A percentile compares a stretch with the other conserved stretches of the same genome.
Conservation (phyloP, 495 filamentous ascomycete species). For the Chaetomidium leptoderma region DNA sequence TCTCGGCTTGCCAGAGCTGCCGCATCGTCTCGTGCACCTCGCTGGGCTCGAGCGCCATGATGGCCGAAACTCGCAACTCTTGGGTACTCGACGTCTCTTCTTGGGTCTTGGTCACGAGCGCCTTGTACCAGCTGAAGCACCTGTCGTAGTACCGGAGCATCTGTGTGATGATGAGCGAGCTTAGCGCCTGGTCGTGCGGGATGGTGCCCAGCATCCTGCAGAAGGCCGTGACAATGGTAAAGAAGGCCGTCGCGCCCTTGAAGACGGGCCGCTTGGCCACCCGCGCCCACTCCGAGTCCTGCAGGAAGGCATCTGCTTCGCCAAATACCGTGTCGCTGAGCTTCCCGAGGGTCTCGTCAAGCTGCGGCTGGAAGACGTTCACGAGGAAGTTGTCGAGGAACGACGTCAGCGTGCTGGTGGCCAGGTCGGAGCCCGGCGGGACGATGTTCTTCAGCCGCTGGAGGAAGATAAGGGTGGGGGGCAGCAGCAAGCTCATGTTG, state of each 20-base stretch:
- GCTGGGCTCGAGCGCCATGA: conserved; percentile 59
- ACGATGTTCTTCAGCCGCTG: conserved; percentile 89
- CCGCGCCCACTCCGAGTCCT: conserved; percentile 75
- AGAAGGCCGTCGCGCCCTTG: conserved; percentile 87
- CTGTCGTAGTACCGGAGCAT: conserved; percentile 87
- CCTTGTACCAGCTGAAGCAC: conserved; percentile 86
- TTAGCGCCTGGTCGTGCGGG: conserved; percentile 94
- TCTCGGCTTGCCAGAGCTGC: conserved; percentile 56
- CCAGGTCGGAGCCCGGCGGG: conserved; percentile 75
- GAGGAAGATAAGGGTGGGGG: conserved; percentile 89
- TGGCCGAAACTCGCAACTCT: conserved; percentile 66
- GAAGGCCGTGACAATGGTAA: conserved; percentile 78
- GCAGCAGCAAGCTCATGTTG: conserved; percentile 91
- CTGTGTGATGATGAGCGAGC: conserved; percentile 80
- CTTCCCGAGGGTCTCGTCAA: conserved; percentile 92
- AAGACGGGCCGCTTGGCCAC: conserved; percentile 81
- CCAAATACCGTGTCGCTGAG: conserved; percentile 76
- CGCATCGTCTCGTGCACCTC: conserved; percentile 63
- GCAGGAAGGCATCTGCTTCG: conserved; percentile 79
- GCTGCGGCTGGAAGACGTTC: conserved; percentile 94
- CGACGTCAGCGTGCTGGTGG: conserved; percentile 80
- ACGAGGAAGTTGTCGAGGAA: conserved; percentile 98
- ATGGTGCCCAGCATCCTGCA: conserved; percentile 93
- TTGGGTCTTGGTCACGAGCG: conserved; percentile 55
- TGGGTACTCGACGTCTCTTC: conserved; percentile 35